phyloP scores from a whole-genome alignment of 202 grass and related monocot species.

The Hordeum pubiflorum region DNA sequence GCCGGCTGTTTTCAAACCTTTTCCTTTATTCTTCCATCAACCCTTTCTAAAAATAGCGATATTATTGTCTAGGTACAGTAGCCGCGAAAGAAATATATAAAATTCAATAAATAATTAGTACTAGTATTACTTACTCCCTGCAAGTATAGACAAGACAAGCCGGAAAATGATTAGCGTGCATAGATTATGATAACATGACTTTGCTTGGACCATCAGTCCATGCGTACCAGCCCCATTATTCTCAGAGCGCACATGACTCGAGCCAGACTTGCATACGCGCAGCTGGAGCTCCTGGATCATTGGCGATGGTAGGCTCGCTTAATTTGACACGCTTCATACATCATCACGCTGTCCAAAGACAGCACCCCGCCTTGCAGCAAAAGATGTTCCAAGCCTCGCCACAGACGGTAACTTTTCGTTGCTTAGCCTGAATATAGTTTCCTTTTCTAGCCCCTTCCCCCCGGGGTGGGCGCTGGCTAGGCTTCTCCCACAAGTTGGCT shows the following conservation, averaged over 20 bases:
- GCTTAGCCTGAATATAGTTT: not conserved
- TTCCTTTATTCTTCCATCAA: not conserved
- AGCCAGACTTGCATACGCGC: not conserved
- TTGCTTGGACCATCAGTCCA: not conserved
- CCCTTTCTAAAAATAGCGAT: not conserved
- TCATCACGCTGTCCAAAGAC: not conserved
- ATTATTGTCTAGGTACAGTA: not conserved
- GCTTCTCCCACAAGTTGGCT: slow-evolving; percentile 24
- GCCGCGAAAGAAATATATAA: no score
- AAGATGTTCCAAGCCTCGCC: not conserved
- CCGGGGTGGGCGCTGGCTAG: not conserved
- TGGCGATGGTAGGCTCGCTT: not conserved
- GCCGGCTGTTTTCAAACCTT: no score
- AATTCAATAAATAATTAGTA: no score
- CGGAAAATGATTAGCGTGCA: not conserved
- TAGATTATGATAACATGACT: not conserved
- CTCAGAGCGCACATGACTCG: not conserved
- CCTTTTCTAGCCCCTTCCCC: not conserved
- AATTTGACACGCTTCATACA: not conserved
- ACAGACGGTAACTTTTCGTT: not conserved
- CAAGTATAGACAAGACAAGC: not conserved
- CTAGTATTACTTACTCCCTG: not conserved
- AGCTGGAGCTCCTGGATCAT: not conserved
- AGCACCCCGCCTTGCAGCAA: not conserved
- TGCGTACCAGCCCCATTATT: not conserved